Percentiles rank a stretch among this genome's conserved stretches.
phyloP scores from a whole-genome alignment of 139 green algal genomes.

The Diplosphaera chodatii region DNA sequence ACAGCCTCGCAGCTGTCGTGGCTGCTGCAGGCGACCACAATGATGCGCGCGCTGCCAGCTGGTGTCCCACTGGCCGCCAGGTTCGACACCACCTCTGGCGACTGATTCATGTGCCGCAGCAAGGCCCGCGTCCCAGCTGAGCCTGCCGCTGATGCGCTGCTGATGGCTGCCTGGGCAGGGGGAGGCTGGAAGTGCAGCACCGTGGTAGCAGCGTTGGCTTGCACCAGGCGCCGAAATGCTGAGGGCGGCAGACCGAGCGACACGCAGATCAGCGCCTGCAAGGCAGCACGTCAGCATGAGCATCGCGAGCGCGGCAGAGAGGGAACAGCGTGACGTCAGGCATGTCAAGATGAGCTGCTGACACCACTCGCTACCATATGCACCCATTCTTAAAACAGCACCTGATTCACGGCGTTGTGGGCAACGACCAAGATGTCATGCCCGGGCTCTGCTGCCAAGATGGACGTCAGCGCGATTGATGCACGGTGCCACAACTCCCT shows the following conservation, averaged over 20 bases:
- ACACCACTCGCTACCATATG: no score
- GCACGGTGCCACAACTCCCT: slow-evolving; percentile 80
- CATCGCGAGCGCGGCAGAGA: no score
- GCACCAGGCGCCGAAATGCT: slow-evolving; percentile 73
- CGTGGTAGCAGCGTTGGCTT: slow-evolving; percentile 63
- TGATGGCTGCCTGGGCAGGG: not conserved
- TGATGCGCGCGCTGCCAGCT: slow-evolving; percentile 1
- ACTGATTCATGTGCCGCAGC: not conserved
- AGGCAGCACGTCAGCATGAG: no score
- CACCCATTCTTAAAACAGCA: no score
- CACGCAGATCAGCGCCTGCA: slow-evolving; percentile 64
- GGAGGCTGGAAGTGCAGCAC: slow-evolving; percentile 73
- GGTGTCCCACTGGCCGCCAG: slow-evolving; percentile 29
- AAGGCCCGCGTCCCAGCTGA: not conserved
- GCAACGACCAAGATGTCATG: slow-evolving; percentile 77
- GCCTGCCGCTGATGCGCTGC: slow-evolving; percentile 8
- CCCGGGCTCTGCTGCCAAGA: slow-evolving; percentile 39
- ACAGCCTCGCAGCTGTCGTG: not conserved
- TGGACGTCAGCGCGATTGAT: slow-evolving; percentile 75
- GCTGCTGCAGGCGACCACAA: slow-evolving; percentile 23
- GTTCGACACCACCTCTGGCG: slow-evolving; percentile 24
- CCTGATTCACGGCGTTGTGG: slow-evolving; percentile 95
- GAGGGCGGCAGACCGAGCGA: slow-evolving; percentile 65
- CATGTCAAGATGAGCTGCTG: no score
- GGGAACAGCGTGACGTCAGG: no score